These are phyloP conservation scores for Cetraspora pellucida DNA, from an alignment of 192 early-diverging fungal species.

Conservation along the genomic window DNA sequence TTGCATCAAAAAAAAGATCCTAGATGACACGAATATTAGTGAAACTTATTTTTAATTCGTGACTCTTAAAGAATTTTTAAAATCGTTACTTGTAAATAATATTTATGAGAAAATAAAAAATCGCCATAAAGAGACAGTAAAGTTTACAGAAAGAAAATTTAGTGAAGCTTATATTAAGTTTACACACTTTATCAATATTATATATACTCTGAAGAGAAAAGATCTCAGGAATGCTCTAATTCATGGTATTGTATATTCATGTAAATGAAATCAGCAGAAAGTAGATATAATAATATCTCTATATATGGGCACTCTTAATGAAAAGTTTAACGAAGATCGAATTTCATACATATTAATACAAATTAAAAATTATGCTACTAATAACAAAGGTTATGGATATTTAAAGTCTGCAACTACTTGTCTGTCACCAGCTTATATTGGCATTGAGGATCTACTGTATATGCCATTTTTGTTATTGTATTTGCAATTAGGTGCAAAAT, in stretches of 20 bases:
- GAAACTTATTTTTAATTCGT: not conserved
- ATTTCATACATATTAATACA: slow-evolving; percentile 5
- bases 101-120: not conserved
- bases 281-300: slow-evolving; percentile 25
- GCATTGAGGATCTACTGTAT: not conserved
- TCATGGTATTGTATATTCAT: not conserved
- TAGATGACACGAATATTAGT: not conserved
- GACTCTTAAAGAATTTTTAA: slow-evolving; percentile 1
- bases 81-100: not conserved
- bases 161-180: slow-evolving; percentile 10
- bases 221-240: not conserved
- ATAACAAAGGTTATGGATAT: not conserved
- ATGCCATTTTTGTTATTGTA: slow-evolving; percentile 21
- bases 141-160: not conserved
- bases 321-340: not conserved
- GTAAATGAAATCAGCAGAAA: slow-evolving; percentile 1
- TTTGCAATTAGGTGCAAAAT: not conserved
- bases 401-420: not conserved
- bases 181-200: slow-evolving; percentile 16
- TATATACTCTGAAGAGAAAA: slow-evolving; percentile 2
- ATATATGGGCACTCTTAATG: slow-evolving; percentile 3
- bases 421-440: not conserved
- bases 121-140: not conserved
- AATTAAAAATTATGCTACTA: slow-evolving; percentile 4
- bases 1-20: not conserved